phyloP scores from a whole-genome alignment of 305 asterid species.

The Coffea humblotiana region DNA sequence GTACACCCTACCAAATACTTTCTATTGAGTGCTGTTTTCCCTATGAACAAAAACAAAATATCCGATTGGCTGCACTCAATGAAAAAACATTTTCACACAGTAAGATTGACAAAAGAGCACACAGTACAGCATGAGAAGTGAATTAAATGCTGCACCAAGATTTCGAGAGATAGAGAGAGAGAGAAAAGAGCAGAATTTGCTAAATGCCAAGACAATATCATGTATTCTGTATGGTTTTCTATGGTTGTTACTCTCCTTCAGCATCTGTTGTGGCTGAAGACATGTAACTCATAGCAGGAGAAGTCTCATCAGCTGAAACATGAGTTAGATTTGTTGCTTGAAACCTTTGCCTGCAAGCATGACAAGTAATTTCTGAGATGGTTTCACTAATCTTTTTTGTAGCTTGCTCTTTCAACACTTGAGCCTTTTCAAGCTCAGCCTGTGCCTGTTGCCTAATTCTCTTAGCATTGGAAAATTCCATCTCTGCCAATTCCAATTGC shows the following conservation, averaged over 20 bases:
- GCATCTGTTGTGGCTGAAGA: constrained; percentile 30
- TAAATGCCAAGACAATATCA: constrained; percentile 5
- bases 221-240: too few species aligned
- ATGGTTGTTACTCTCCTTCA: constrained; percentile 15
- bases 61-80: constrained; percentile 4
- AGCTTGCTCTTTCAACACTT: constrained; percentile 34
- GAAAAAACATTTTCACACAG: not conserved
- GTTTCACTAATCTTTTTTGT: constrained; percentile 35
- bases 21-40: not conserved
- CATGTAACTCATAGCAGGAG: constrained; percentile 22
- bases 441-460: constrained; percentile 46
- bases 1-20: not conserved
- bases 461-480: constrained; percentile 37
- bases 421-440: constrained; percentile 34
- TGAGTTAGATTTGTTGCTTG: not conserved
- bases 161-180: not conserved
- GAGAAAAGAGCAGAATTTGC: not conserved
- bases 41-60: constrained; percentile 1
- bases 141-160: constrained; percentile 15
- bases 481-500: constrained; percentile 40
- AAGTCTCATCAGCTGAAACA: constrained; percentile 10
- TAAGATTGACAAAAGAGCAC: constrained; percentile 8
- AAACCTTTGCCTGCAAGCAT: constrained; percentile 37
- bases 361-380: constrained; percentile 38
- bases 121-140: constrained; percentile 9